Evolutionary conservation across 1,284 basidiomycete species (phyloP).

Genomic region (Rhodotorula sp.): DNA sequence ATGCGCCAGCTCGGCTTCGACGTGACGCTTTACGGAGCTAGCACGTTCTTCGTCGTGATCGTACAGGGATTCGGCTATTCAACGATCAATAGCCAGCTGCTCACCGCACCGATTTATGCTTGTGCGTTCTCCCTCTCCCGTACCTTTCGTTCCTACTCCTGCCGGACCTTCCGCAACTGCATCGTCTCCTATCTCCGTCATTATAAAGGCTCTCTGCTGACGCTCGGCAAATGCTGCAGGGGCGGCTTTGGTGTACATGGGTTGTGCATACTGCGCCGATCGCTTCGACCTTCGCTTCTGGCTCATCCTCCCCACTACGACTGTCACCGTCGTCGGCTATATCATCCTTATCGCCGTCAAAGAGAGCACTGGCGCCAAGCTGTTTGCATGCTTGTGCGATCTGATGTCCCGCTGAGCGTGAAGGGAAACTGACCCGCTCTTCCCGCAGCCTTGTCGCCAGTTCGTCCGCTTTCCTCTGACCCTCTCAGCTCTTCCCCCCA

Average conservation of each 20-base stretch:
- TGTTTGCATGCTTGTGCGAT: constrained; percentile 21
- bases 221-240: neutral
- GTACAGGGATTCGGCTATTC: constrained; percentile 40
- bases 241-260: constrained; percentile 26
- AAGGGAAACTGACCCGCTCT: neutral
- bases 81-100: constrained; percentile 44
- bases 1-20: neutral
- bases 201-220: too few species aligned
- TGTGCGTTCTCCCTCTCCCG: neutral
- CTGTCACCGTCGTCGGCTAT: constrained; percentile 25
- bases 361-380: neutral
- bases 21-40: constrained; percentile 14
- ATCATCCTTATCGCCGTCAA: constrained; percentile 11
- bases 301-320: constrained; percentile 11
- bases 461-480: neutral
- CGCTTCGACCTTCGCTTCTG: constrained; percentile 19
- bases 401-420: too few species aligned
- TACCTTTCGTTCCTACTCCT: neutral
- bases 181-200: too few species aligned
- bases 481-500: too few species aligned
- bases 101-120: constrained; percentile 9
- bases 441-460: constrained; percentile 10
- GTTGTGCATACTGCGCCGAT: constrained; percentile 10
- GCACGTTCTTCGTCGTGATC: constrained; percentile 45
- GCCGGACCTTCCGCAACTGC: neutral